Evolutionary conservation across 139 green algal genomes (phyloP).

Genomic region (Picochlorum sp.): DNA sequence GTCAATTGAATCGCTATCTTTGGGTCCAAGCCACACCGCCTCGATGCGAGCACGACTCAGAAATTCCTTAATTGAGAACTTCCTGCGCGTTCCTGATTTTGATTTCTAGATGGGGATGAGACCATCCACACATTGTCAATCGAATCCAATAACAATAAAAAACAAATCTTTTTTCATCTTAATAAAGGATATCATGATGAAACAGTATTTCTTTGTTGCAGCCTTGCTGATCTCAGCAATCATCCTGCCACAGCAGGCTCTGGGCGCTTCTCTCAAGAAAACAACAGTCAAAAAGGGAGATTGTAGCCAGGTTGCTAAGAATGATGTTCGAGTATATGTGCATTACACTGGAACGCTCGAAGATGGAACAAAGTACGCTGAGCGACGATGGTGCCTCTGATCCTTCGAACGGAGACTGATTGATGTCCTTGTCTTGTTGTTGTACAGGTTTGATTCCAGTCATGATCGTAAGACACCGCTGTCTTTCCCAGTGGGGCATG

Average conservation of each 20-base stretch:
- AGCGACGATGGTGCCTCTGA: not conserved
- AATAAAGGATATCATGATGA: too few species aligned
- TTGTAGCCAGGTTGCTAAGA: conserved; percentile 1
- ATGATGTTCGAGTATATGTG: not conserved
- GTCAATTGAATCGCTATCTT: too few species aligned
- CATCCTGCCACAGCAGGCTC: not conserved
- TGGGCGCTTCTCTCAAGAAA: not conserved
- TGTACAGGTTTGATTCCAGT: conserved; percentile 22
- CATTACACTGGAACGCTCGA: conserved; percentile 25
- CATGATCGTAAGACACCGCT: conserved; percentile 30
- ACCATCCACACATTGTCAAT: too few species aligned
- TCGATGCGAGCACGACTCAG: too few species aligned
- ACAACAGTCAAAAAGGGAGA: not conserved
- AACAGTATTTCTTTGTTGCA: not conserved
- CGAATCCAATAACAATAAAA: too few species aligned
- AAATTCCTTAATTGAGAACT: too few species aligned
- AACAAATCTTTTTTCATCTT: too few species aligned
- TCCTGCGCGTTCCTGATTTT: too few species aligned
- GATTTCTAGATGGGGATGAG: too few species aligned
- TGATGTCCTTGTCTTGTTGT: not conserved
- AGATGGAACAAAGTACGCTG: conserved; percentile 7
- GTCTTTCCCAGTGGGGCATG: conserved; percentile 19
- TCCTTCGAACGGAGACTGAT: not conserved
- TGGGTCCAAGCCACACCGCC: too few species aligned
- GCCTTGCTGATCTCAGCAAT: not conserved